Evolutionary conservation across 106 monocot species (phyloP).

Genomic region (Phalaenopsis equestris): DNA sequence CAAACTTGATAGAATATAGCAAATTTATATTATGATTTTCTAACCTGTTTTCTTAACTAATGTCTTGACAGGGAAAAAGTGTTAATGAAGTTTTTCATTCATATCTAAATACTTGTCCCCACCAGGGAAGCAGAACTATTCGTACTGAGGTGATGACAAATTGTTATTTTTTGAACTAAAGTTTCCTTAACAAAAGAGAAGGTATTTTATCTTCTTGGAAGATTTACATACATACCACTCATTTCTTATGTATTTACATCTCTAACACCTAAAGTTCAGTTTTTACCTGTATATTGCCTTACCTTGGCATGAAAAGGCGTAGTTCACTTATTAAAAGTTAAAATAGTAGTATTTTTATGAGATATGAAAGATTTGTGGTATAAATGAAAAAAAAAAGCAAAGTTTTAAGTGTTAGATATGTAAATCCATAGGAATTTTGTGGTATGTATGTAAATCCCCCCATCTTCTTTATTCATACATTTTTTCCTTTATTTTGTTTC

Average conservation of each 20-base stretch:
- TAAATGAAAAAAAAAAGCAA: too few relatives aligned
- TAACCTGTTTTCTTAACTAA: neutral
- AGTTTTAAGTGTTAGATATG: too few relatives aligned
- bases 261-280: too few relatives aligned
- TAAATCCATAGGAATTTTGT: too few relatives aligned
- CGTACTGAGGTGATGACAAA: constrained; percentile 70
- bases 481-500: constrained; percentile 1
- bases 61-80: constrained; percentile 44
- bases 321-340: too few relatives aligned
- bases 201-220: neutral
- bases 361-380: too few relatives aligned
- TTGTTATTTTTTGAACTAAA: neutral
- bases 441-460: too few relatives aligned
- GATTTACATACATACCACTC: too few relatives aligned
- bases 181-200: neutral
- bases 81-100: constrained; percentile 51
- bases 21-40: neutral
- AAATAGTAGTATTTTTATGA: too few relatives aligned
- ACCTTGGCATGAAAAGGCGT: too few relatives aligned
- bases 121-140: constrained; percentile 97
- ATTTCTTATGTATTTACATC: too few relatives aligned
- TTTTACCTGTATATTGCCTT: too few relatives aligned
- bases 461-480: neutral
- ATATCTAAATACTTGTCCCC: constrained; percentile 87
- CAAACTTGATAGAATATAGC: neutral